Evolutionary conservation across 371 early-diverging fungal genomes (phyloP).

Genomic region (Polyrhizophydium stewartii): DNA sequence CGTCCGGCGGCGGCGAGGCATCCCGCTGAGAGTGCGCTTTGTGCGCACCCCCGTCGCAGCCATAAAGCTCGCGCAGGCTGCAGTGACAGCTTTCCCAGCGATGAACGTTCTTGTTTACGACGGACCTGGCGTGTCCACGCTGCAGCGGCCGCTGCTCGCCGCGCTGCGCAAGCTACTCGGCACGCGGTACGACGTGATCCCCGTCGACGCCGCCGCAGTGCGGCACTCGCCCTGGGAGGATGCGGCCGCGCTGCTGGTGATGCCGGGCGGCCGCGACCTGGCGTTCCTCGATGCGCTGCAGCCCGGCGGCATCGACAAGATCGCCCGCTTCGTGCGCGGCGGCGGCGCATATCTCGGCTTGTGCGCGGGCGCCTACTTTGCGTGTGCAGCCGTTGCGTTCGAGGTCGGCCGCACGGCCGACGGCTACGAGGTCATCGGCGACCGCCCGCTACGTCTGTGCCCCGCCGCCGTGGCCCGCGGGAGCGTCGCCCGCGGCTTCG

Average conservation of each 20-base stretch:
- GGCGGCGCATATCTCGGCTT: conserved; percentile 91
- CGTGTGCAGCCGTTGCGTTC: conserved; percentile 64
- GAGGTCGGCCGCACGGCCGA: conserved; percentile 62
- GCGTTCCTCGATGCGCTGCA: conserved; percentile 70
- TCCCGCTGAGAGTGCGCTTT: too few relatives aligned
- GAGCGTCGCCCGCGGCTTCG: conserved; percentile 70
- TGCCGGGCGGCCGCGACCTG: conserved; percentile 88
- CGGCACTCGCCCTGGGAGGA: conserved; percentile 80
- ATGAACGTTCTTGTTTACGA: conserved; percentile 87
- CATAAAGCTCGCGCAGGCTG: neutral
- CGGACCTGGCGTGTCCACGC: conserved; percentile 66
- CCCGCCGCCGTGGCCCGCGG: conserved; percentile 65
- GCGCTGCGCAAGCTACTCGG: conserved; percentile 66
- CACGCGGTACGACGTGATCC: conserved; percentile 79
- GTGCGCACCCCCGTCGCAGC: too few relatives aligned
- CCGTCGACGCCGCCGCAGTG: conserved; percentile 69
- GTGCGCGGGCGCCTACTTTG: conserved; percentile 93
- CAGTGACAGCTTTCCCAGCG: neutral
- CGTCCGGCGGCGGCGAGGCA: neutral
- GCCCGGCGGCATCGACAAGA: conserved; percentile 52
- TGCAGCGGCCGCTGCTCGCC: conserved; percentile 59
- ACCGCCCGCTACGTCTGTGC: conserved; percentile 69
- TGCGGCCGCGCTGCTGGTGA: conserved; percentile 72
- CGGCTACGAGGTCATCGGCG: conserved; percentile 63
- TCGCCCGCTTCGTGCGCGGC: conserved; percentile 62